phyloP scores from a whole-genome alignment of 805 yeast species.

The Kodamaea laetipori region DNA sequence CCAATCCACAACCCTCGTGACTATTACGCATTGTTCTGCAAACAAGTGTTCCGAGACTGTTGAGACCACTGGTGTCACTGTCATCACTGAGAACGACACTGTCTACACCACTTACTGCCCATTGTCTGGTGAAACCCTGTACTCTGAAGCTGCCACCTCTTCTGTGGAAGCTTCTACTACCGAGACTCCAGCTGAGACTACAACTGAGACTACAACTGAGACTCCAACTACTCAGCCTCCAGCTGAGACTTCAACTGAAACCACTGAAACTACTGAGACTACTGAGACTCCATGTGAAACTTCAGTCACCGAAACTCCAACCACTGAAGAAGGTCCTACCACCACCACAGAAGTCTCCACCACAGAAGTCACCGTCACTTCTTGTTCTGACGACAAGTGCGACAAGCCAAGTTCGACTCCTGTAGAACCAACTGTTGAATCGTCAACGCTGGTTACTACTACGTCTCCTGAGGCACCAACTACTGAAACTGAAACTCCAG shows the following conservation, averaged over 20 bases:
- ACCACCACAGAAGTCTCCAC: not conserved
- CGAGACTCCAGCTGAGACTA: constrained; percentile 4
- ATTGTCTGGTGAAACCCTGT: constrained; percentile 14
- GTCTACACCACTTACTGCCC: constrained; percentile 21
- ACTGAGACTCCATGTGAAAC: constrained; percentile 12
- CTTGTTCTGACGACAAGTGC: constrained; percentile 31
- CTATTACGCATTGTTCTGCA: constrained; percentile 42
- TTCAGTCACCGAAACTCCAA: constrained; percentile 1
- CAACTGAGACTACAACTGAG: constrained; percentile 9
- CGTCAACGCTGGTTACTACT: constrained; percentile 9
- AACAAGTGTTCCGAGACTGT: constrained; percentile 31
- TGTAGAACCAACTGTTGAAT: constrained; percentile 7
- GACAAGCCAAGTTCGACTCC: constrained; percentile 14
- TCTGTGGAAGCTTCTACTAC: constrained; percentile 6
- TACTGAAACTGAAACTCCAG: constrained; percentile 14
- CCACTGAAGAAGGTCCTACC: constrained; percentile 7
- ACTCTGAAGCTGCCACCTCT: not conserved
- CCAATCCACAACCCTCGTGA: constrained; percentile 29
- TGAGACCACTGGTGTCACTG: constrained; percentile 35
- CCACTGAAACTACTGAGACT: constrained; percentile 10
- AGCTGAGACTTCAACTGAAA: not conserved
- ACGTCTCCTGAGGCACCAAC: not conserved
- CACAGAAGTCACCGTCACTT: constrained; percentile 25
- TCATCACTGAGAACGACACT: constrained; percentile 18
- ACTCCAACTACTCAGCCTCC: constrained; percentile 7